Percentiles rank a stretch among this genome's conserved stretches.
phyloP scores from a whole-genome alignment of 495 filamentous ascomycete species.

The Terfezia boudieri region DNA sequence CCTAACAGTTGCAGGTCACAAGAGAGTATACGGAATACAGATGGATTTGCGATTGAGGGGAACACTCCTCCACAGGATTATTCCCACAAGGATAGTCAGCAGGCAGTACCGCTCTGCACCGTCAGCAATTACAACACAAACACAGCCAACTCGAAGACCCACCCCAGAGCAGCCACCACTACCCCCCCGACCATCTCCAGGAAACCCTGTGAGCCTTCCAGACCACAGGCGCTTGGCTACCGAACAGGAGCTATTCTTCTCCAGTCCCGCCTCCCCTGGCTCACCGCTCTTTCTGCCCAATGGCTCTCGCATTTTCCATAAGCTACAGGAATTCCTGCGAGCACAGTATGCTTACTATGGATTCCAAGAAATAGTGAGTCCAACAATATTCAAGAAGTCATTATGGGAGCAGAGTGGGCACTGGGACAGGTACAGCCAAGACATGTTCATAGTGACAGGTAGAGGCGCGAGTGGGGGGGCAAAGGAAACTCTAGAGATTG shows the following conservation, averaged over 20 bases:
- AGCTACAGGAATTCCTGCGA: conserved; percentile 63
- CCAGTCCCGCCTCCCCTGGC: conserved; percentile 58
- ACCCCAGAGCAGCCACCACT: too few species aligned
- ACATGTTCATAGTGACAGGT: conserved; percentile 77
- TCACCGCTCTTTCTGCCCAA: conserved; percentile 75
- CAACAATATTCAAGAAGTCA: conserved; percentile 79
- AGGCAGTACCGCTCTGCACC: too few species aligned
- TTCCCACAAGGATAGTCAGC: too few species aligned
- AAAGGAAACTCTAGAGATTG: conserved; percentile 16
- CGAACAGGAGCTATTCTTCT: conserved; percentile 56
- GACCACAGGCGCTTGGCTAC: conserved; percentile 45
- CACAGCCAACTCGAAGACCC: too few species aligned
- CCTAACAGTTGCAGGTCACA: too few species aligned
- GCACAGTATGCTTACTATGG: conserved; percentile 72
- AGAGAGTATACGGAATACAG: too few species aligned
- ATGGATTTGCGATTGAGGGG: too few species aligned
- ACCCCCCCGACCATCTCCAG: not conserved
- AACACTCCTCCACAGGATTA: too few species aligned
- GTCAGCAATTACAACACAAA: too few species aligned
- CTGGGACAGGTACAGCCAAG: conserved; percentile 81
- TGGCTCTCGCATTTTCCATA: conserved; percentile 71
- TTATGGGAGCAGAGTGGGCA: conserved; percentile 81
- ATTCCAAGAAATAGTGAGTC: conserved; percentile 79
- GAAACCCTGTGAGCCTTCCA: not conserved
- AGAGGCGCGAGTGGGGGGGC: conserved; percentile 32